A percentile compares a stretch with the other conserved stretches of the same genome.
Evolutionary conservation across 176 grass and related monocot species (phyloP).

Genomic region (Pontederia paniculata): DNA sequence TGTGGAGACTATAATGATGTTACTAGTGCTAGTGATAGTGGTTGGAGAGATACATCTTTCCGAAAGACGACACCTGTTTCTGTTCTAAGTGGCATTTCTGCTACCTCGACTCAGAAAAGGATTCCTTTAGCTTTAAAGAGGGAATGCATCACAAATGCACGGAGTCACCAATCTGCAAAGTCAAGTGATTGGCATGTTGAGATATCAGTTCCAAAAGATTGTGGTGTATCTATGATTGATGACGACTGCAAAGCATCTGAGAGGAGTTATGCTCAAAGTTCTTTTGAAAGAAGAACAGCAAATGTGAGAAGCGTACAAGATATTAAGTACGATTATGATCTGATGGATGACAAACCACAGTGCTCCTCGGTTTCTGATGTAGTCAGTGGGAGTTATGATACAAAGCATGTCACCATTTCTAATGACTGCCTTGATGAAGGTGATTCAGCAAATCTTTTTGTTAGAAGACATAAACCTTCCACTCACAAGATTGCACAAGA

Average conservation of each 20-base stretch:
- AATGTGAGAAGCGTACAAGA: slow-evolving; percentile 28
- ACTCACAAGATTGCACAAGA: background rate
- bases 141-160: slow-evolving; percentile 30
- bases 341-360: slow-evolving; percentile 50
- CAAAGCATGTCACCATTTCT: slow-evolving; percentile 49
- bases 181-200: slow-evolving; percentile 69
- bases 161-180: slow-evolving; percentile 37
- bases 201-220: slow-evolving; percentile 74
- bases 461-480: slow-evolving; percentile 7
- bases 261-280: slow-evolving; percentile 24
- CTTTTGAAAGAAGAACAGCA: slow-evolving; percentile 31
- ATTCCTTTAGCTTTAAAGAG: slow-evolving; percentile 67
- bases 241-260: slow-evolving; percentile 27
- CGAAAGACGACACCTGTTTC: slow-evolving; percentile 50
- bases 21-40: slow-evolving; percentile 53
- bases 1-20: slow-evolving; percentile 49
- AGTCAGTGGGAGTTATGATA: slow-evolving; percentile 66
- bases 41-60: slow-evolving; percentile 61
- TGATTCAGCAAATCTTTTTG: slow-evolving; percentile 28
- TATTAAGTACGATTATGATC: slow-evolving; percentile 40
- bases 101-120: slow-evolving; percentile 50
- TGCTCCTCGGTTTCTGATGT: slow-evolving; percentile 62
- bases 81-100: slow-evolving; percentile 46
- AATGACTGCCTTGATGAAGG: slow-evolving; percentile 31
- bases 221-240: slow-evolving; percentile 22